Base-by-base conservation (phyloP, 352 stramenopile species). In the Phytopythium delawarense region DNA sequence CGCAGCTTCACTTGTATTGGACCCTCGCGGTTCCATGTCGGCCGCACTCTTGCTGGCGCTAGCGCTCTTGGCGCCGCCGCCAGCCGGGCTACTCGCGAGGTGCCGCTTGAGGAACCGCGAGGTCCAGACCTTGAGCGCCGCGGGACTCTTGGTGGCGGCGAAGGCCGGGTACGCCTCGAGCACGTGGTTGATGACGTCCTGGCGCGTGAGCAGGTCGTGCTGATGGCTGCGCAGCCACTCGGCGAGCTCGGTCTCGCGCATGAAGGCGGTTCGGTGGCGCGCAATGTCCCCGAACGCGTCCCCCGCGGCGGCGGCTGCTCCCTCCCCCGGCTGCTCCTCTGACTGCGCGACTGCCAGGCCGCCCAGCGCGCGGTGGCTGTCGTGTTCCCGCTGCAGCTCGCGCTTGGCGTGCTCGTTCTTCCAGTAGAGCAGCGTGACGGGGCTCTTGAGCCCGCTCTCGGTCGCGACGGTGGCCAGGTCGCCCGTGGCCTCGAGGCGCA, bases 61-160 rank as follows among this genome's bases (percentile, higher is more conserved):
- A 5, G 6, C 42, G 23, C 42, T 37, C 8, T 45, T 54, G 11
- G 6, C 16, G 11, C 25, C 30, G 6, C 46, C 23, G 28, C 28
- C 28, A 28, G 32, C 21, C 25, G 11, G 35, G 40, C 7, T 21
- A 13, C 61, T 46, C n/a, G 65, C 59, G 0, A 92, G 50, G 54
- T 89, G 70, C 15, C 81, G 82, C 63, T 90, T 89, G 12, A 92
- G 62, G 39, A 92, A 89, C 9, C 83, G 69, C 32, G 71, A 57
- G 23, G 78, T 76, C 83, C 83, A 92, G 37, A 86, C 70, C 48
- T 85, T 88, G 21, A 92, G 61, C 2, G 81, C 80, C 13, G 77
- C 79, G 8, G 69, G 57, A 11, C 67, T 86, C 44, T 86, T 85
- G 21, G 79, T 75, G 2, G 73, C 67, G 7, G 77, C 80, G 61